Evolutionary conservation across 805 yeast genomes (phyloP), one percentile per base, ranked within the genome.

Genomic region (Suhomyces tanzawaensis): DNA sequence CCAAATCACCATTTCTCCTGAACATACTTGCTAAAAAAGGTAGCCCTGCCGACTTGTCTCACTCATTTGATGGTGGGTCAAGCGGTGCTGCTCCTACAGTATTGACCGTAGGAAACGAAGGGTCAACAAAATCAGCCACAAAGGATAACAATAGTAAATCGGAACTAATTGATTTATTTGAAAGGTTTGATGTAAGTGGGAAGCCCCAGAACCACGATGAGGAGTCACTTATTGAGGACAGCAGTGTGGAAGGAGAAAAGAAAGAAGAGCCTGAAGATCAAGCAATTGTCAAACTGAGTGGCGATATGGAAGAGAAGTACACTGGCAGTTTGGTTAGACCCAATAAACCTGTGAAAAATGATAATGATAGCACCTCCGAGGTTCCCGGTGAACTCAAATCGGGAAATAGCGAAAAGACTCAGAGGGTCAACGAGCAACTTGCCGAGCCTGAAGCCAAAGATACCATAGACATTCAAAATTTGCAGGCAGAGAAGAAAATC

Each of bases 111-210:
- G 48, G 43, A 9, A 15, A 38, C 19, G 21, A 39, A n/a, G n/a
- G n/a, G 7, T 21, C 40, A 2, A 14, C 15, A 7, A 36, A 30
- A 13, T 15, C 25, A 9, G 23, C n/a, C 7, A 24, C 19, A 11
- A 30, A 18, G 15, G 18, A 24, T 13, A 13, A 25, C 15, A 8
- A 35, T 17, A 41, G 35, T 13, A 44, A 40, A n/a, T 19, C 41
- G 17, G 46, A 37, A n/a, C 51, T 64, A 39, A 58, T 62, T 32
- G 68, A 57, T 12, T 46, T 64, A 17, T 61, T 64, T 42, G 69
- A 60, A 40, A 62, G 59, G 44, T 64, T 62, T 44, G 69, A 63
- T 37, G 43, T 63, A 7, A 42, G 41, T 12, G 29, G 19, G 12
- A 19, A 23, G 28, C n/a, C 22, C 13, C 37, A 29, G 7, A n/a